Evolutionary conservation across 164 flowering plant species (phyloP).

Genomic region (Piper betle): DNA sequence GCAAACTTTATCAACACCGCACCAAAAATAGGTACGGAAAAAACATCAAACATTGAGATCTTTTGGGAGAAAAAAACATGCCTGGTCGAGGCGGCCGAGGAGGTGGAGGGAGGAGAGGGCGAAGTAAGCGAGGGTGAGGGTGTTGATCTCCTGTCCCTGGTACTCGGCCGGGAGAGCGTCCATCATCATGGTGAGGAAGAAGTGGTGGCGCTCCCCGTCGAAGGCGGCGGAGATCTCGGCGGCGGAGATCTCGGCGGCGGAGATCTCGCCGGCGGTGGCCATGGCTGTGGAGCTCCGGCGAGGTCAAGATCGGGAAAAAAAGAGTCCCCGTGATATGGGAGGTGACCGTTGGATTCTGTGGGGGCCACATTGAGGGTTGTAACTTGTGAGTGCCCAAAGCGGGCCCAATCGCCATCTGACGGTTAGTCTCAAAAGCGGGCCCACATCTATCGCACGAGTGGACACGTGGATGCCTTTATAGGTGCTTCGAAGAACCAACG

Average conservation of each 20-base stretch:
- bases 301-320: too few relatives aligned
- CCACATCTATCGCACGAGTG: too few relatives aligned
- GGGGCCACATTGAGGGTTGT: too few relatives aligned
- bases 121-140: slow-evolving; percentile 86
- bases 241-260: not conserved
- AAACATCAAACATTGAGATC: not conserved
- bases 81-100: slow-evolving; percentile 56
- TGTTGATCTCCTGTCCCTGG: slow-evolving; percentile 77
- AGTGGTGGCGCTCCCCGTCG: slow-evolving; percentile 56
- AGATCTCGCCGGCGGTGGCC: too few relatives aligned
- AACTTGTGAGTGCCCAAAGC: too few relatives aligned
- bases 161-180: slow-evolving; percentile 46
- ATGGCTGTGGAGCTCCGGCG: too few relatives aligned
- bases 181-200: slow-evolving; percentile 61
- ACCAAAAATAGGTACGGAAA: not conserved
- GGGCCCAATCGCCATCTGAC: too few relatives aligned
- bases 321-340: too few relatives aligned
- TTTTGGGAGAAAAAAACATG: slow-evolving; percentile 5
- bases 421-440: too few relatives aligned
- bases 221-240: slow-evolving; percentile 20
- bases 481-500: too few relatives aligned
- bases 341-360: too few relatives aligned
- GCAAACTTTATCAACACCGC: not conserved
- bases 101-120: slow-evolving; percentile 69
- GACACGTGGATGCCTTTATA: too few relatives aligned